Conservation (phyloP, 2,329 filamentous ascomycete genomes). For the Arthroderma uncinatum region DNA sequence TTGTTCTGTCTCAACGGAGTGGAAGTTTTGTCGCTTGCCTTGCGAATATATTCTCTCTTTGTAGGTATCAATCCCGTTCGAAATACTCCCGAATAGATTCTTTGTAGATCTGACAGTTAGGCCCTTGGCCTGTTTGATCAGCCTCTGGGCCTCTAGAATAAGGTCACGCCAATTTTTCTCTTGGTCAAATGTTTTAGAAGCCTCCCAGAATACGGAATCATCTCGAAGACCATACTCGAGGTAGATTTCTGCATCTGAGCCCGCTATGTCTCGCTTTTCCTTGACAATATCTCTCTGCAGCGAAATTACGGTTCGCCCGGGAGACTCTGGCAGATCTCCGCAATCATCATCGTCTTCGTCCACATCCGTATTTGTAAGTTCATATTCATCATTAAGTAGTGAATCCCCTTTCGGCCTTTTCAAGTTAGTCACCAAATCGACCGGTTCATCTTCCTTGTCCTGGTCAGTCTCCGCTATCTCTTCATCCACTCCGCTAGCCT, state of each 20-base stretch:
- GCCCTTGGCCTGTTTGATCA: constrained; percentile 3
- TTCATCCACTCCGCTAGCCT: neutral
- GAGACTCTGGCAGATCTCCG: neutral
- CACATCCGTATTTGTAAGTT: neutral
- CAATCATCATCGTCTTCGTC: neutral
- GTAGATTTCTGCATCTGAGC: neutral
- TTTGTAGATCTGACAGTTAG: constrained; percentile 6
- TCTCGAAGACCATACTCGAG: neutral
- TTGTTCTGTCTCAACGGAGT: neutral
- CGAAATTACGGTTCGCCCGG: no score
- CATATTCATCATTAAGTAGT: neutral
- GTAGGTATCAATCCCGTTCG: constrained; percentile 9
- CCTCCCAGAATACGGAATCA: constrained; percentile 8
- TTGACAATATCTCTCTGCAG: neutral
- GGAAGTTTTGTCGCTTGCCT: neutral
- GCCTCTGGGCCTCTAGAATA: constrained; percentile 8
- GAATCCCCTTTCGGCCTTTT: neutral
- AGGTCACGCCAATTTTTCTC: constrained; percentile 11
- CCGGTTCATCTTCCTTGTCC: neutral
- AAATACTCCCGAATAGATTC: constrained; percentile 8
- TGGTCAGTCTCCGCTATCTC: neutral
- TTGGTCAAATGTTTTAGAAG: constrained; percentile 8
- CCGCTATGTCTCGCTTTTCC: neutral
- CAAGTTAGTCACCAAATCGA: neutral
- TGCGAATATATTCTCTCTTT: neutral